Base-by-base conservation (phyloP, 2,329 filamentous ascomycete species). In the Ophiostoma quercus region DNA sequence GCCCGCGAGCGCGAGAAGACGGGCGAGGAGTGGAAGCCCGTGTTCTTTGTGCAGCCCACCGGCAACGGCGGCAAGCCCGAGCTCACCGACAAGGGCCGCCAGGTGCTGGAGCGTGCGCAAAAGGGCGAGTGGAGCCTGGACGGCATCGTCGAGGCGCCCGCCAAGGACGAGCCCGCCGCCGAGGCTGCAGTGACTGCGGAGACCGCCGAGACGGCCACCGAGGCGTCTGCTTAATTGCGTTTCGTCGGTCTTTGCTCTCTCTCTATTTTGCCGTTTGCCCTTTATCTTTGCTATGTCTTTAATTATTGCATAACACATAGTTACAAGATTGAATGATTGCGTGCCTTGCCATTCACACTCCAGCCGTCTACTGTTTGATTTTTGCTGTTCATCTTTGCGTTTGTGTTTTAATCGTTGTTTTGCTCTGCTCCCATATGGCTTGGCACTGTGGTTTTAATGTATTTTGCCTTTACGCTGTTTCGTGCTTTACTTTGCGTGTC, bases 1-100 rank as follows among this genome's bases (percentile, higher is more conserved):
- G 94, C 92, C 1, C 88, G 92, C 32, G 88, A 94, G 77, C 85
- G 95, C 62, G 90, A 94, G 77, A 84, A 84, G 63, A 85, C 84
- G 16, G 86, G 88, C 14, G 84, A 86, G 71, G 85, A 87, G 43
- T 99, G 92, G 88, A 84, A 89, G 74, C 95, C 95, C n/a, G 84
- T 92, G 62, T 99, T 96, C 81, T 99, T 99, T 80, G 88, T 82
- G 74, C 84, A 86, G 75, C 79, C 81, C 69, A 83, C 82, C 11
- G 84, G 84, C 74, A 86, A 85, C 71, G 82, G 82, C 67, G 85
- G 85, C 70, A 84, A 83, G 76, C 85, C 85, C 0, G 82, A 84
- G 57, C 80, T 87, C 72, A 85, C 84, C 4, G 83, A 84, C 2
- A 85, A 84, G 78, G 85, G 85, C 25, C 80, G 77, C 4, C 76